phyloP scores from a whole-genome alignment of 2,329 filamentous ascomycete genomes.

The Fusarium sp. region DNA sequence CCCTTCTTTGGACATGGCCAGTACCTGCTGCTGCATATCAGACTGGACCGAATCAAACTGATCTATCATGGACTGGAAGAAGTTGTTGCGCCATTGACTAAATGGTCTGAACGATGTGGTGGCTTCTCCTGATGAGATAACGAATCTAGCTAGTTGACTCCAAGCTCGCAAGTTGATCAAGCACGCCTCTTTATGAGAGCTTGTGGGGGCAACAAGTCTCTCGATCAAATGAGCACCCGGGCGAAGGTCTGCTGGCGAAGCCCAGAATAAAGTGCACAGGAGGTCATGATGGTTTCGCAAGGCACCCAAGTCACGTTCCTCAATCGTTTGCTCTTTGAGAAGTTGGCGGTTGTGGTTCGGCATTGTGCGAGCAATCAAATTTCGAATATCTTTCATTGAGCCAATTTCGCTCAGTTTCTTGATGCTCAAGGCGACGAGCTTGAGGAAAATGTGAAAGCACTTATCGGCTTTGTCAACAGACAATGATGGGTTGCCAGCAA shows the following conservation, averaged over 20 bases:
- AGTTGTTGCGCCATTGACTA: slow-evolving; percentile 63
- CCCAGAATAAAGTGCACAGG: slow-evolving; percentile 75
- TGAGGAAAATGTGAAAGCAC: slow-evolving; percentile 76
- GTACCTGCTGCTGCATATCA: slow-evolving; percentile 68
- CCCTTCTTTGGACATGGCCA: slow-evolving; percentile 61
- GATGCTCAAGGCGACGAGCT: slow-evolving; percentile 70
- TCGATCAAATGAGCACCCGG: slow-evolving; percentile 68
- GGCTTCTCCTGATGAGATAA: slow-evolving; percentile 61
- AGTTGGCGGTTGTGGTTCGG: slow-evolving; percentile 76
- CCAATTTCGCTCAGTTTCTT: slow-evolving; percentile 61
- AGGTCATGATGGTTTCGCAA: slow-evolving; percentile 77
- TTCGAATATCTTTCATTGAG: slow-evolving; percentile 68
- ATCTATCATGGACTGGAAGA: slow-evolving; percentile 68
- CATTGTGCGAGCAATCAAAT: slow-evolving; percentile 70
- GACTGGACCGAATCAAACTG: slow-evolving; percentile 68
- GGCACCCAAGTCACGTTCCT: slow-evolving; percentile 71
- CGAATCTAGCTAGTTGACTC: slow-evolving; percentile 70
- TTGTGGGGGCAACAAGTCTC: slow-evolving; percentile 68
- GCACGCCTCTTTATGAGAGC: slow-evolving; percentile 75
- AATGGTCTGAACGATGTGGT: slow-evolving; percentile 63
- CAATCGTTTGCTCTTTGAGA: slow-evolving; percentile 70
- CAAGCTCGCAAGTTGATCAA: slow-evolving; percentile 73
- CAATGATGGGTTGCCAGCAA: slow-evolving; percentile 61
- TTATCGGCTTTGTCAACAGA: slow-evolving; percentile 66
- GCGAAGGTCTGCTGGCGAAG: slow-evolving; percentile 66